phyloP scores from a whole-genome alignment of 306 rosid species.

The Cyclanthera cordifolia region DNA sequence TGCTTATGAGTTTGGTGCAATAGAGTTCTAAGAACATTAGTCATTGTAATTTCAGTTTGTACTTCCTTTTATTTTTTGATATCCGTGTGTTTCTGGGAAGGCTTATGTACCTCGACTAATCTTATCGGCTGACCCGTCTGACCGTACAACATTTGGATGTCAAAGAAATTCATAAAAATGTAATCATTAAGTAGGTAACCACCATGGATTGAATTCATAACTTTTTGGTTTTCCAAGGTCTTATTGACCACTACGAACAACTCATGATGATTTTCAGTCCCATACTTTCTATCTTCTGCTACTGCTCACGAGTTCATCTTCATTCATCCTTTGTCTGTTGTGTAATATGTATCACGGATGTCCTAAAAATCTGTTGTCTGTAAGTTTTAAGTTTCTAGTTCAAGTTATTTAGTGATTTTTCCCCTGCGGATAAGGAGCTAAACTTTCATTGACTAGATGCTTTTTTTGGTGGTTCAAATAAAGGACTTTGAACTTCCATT shows the following conservation, averaged over 20 bases:
- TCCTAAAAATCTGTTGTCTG: neutral
- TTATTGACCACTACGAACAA: no score
- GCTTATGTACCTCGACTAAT: no score
- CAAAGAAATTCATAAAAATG: no score
- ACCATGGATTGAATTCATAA: no score
- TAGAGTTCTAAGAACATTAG: neutral
- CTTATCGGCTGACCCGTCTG: no score
- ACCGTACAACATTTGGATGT: no score
- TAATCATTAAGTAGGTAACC: no score
- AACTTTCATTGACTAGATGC: neutral
- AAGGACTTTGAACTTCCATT: conserved; percentile 17
- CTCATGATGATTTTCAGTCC: no score
- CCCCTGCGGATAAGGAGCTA: neutral
- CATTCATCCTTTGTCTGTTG: neutral
- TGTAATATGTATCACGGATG: neutral
- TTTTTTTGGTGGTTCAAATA: conserved; percentile 3
- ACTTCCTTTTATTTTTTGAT: no score
- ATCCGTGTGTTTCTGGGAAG: no score
- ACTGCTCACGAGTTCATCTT: neutral
- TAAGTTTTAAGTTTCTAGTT: conserved; percentile 9
- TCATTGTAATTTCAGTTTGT: neutral
- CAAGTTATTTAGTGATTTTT: conserved; percentile 12
- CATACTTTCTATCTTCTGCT: neutral
- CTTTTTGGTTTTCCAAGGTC: no score
- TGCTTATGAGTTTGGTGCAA: neutral